Evolutionary conservation across 2,329 filamentous ascomycete species (phyloP).

Genomic region (Aspergillus sergii): DNA sequence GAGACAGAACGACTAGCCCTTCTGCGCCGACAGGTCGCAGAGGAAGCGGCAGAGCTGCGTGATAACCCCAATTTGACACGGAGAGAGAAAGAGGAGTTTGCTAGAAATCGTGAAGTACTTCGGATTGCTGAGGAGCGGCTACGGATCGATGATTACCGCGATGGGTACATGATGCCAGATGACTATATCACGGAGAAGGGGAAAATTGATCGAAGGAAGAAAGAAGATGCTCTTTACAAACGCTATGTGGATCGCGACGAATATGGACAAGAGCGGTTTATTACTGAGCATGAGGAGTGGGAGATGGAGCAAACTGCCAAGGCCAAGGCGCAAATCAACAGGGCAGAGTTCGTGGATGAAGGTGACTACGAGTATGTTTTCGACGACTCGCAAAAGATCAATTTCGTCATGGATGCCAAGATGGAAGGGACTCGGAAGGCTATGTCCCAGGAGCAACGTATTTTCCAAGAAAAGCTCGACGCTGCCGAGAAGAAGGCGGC

Average conservation of each 20-base stretch:
- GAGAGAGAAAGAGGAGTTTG: conserved; percentile 83
- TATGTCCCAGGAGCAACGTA: conserved; percentile 75
- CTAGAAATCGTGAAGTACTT: conserved; percentile 80
- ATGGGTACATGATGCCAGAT: conserved; percentile 91
- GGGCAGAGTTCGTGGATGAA: conserved; percentile 73
- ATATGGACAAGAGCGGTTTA: conserved; percentile 81
- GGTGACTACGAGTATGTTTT: conserved; percentile 91
- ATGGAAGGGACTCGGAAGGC: conserved; percentile 71
- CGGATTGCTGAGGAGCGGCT: conserved; percentile 81
- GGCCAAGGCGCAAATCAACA: conserved; percentile 81
- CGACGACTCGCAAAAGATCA: conserved; percentile 84
- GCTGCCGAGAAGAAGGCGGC: conserved; percentile 86
- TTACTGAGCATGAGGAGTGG: conserved; percentile 96
- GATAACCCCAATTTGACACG: conserved; percentile 75
- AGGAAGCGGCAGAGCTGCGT: conserved; percentile 79
- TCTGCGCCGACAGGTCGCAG: conserved; percentile 85
- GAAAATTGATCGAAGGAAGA: conserved; percentile 82
- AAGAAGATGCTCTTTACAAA: conserved; percentile 87
- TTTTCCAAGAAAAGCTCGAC: conserved; percentile 78
- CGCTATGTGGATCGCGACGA: conserved; percentile 87
- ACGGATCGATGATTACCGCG: conserved; percentile 85
- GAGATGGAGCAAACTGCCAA: conserved; percentile 86
- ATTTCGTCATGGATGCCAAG: conserved; percentile 76
- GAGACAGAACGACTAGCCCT: conserved; percentile 83
- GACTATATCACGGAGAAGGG: conserved; percentile 95